phyloP scores from a whole-genome alignment of 2,329 filamentous ascomycete genomes.

The Dissoconium aciculare region DNA sequence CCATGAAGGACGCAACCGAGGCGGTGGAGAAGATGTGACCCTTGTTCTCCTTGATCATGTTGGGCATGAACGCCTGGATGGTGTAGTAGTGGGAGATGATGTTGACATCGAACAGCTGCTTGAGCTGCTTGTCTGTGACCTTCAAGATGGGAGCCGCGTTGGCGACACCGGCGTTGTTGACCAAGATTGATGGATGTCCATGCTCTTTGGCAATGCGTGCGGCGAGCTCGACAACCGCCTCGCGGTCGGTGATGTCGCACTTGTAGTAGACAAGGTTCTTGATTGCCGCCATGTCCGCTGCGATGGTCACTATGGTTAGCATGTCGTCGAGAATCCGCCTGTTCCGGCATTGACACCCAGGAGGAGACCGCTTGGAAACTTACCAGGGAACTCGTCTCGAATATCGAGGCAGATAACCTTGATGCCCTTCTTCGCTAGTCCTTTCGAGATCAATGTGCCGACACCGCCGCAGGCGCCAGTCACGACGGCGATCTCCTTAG shows the following conservation, averaged over 20 bases:
- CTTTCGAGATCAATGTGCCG: conserved; percentile 21
- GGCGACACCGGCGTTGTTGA: conserved; percentile 38
- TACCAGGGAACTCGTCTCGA: conserved; percentile 19
- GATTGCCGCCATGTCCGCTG: not conserved
- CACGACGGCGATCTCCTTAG: conserved; percentile 23
- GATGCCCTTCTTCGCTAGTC: conserved; percentile 22
- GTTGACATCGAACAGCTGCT: conserved; percentile 38
- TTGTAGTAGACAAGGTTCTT: conserved; percentile 20
- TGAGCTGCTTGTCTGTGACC: conserved; percentile 28
- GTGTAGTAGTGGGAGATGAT: conserved; percentile 36
- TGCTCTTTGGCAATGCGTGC: conserved; percentile 24
- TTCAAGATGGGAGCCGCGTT: conserved; percentile 32
- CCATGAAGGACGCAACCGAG: conserved; percentile 36
- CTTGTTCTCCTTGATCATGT: conserved; percentile 36
- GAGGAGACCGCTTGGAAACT: conserved; percentile 5
- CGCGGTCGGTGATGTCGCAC: conserved; percentile 35
- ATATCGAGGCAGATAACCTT: conserved; percentile 26
- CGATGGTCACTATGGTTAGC: too few relatives aligned
- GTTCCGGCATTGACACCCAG: too few relatives aligned
- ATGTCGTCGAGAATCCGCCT: too few relatives aligned
- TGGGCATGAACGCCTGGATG: conserved; percentile 37
- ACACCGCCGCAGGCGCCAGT: conserved; percentile 26
- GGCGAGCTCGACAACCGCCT: conserved; percentile 31
- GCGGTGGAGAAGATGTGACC: conserved; percentile 44
- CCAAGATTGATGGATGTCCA: conserved; percentile 32